Evolutionary conservation across 345 rosid species (phyloP).

Genomic region (Chamaenerion angustifolium): DNA sequence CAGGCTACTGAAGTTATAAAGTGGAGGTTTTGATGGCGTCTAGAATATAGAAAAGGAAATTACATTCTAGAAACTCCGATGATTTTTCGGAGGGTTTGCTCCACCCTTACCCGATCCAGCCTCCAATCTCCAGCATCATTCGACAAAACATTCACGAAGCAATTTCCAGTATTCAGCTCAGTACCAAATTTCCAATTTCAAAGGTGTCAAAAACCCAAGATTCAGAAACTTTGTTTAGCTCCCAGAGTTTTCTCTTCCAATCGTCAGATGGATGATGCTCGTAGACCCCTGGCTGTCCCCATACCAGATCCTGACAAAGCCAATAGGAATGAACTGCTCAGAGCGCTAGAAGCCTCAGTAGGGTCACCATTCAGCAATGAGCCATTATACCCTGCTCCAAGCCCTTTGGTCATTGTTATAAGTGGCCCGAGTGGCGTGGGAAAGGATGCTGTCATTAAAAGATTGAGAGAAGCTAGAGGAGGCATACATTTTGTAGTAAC

Average conservation of each 20-base stretch:
- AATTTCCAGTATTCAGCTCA: neutral
- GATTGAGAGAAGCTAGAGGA: constrained; percentile 39
- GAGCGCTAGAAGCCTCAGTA: constrained; percentile 57
- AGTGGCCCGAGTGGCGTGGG: constrained; percentile 94
- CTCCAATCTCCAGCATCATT: constrained; percentile 5
- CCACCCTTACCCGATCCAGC: constrained; percentile 4
- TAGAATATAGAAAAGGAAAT: neutral
- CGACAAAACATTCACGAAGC: neutral
- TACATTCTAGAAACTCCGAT: constrained; percentile 1
- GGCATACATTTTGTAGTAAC: constrained; percentile 77
- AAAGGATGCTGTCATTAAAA: constrained; percentile 73
- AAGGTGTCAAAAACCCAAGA: constrained; percentile 2
- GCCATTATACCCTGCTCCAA: constrained; percentile 38
- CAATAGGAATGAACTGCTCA: constrained; percentile 38
- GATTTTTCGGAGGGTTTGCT: constrained; percentile 14
- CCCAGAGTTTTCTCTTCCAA: constrained; percentile 17
- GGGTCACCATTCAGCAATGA: constrained; percentile 34
- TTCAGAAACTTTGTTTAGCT: constrained; percentile 7
- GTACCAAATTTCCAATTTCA: neutral
- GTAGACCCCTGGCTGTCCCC: constrained; percentile 16
- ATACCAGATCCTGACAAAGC: constrained; percentile 32
- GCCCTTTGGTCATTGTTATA: constrained; percentile 56
- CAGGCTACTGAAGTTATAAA: neutral
- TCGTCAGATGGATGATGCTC: constrained; percentile 42
- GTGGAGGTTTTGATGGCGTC: neutral